Evolutionary conservation across 495 filamentous ascomycete species (phyloP), one percentile per base, ranked within the genome.

Genomic region (Penicillium chermesinum): DNA sequence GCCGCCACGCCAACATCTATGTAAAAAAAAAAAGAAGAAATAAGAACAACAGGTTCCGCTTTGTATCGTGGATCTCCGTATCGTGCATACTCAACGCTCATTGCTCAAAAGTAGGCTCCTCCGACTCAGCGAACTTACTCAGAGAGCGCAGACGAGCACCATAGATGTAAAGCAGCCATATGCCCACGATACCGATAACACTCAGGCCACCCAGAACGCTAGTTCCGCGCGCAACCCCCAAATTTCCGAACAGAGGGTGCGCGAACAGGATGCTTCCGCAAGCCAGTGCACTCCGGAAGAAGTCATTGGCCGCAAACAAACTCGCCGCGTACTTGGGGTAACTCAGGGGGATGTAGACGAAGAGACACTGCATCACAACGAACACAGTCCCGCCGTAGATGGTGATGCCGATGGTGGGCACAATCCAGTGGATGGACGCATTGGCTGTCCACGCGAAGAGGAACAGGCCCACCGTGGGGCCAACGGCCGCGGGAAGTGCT

Each of bases 271-370:
- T 71, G 52, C 71, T 72, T 0, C 74, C 80, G 44, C 74, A 80
- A 7, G 83, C 81, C 10, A 85, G 64, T 0, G 72, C 66, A 33
- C 65, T 72, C 39, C 80, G 67, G 44, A 76, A 72, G 59, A 80
- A 75, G 58, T 83, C 79, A 63, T 84, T 85, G 7, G 74, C 76
- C 1, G 82, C 81, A 49, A 85, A 83, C 46, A 85, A 55, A 38
- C 63, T 70, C 1, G 83, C 81, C 6, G 81, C 78, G 52, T 85
- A 85, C 53, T 75, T 71, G 15, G 81, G 81, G 54, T 85, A 85
- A 2, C 66, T 69, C 1, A 84, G 52, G 1, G 81, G 78, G 16
- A 86, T 69, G 60, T 85, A 84, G 15, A 84, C 58, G 62, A 86
- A 85, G 44, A 85, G 68, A 64, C 79, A 82, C 61, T 84, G 81